Percentiles rank a stretch among this genome's conserved stretches.
Evolutionary conservation across 768 basidiomycete species (phyloP).

Genomic region (Suillus americanus): DNA sequence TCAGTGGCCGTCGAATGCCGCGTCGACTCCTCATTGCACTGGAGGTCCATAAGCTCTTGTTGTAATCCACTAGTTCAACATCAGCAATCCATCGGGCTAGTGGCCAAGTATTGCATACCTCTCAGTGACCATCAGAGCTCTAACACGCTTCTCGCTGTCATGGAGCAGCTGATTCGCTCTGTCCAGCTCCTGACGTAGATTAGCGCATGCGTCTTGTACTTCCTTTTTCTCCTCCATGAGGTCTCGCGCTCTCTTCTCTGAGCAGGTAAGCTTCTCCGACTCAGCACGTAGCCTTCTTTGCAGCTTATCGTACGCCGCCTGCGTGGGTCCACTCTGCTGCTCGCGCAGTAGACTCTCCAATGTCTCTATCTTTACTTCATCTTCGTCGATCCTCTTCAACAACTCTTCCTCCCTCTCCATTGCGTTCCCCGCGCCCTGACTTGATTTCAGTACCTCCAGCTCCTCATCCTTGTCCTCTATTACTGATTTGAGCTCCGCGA

Average conservation of each 20-base stretch:
- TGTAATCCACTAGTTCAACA: constrained; percentile 18
- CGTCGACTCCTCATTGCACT: neutral
- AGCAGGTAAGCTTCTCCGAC: constrained; percentile 35
- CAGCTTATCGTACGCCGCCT: constrained; percentile 41
- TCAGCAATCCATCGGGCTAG: constrained; percentile 1
- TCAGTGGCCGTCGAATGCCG: neutral
- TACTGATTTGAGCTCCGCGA: constrained; percentile 41
- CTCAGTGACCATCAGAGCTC: constrained; percentile 23
- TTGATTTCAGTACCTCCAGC: constrained; percentile 41
- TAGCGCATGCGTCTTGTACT: constrained; percentile 43
- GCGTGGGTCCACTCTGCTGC: constrained; percentile 32
- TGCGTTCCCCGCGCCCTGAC: constrained; percentile 35
- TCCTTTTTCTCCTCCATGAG: constrained; percentile 58
- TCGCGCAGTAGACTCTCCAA: constrained; percentile 51
- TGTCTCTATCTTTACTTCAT: constrained; percentile 62
- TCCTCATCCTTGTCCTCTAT: constrained; percentile 65
- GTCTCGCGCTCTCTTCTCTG: constrained; percentile 44
- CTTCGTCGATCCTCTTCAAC: constrained; percentile 67
- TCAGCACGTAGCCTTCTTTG: constrained; percentile 42
- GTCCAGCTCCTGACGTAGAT: constrained; percentile 33
- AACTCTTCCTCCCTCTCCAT: constrained; percentile 59
- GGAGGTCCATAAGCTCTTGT: constrained; percentile 16
- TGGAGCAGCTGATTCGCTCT: constrained; percentile 20
- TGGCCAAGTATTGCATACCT: constrained; percentile 21
- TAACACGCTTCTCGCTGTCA: constrained; percentile 24